Conservation (phyloP, 306 rosid genomes). For the Styphnolobium japonicum region DNA sequence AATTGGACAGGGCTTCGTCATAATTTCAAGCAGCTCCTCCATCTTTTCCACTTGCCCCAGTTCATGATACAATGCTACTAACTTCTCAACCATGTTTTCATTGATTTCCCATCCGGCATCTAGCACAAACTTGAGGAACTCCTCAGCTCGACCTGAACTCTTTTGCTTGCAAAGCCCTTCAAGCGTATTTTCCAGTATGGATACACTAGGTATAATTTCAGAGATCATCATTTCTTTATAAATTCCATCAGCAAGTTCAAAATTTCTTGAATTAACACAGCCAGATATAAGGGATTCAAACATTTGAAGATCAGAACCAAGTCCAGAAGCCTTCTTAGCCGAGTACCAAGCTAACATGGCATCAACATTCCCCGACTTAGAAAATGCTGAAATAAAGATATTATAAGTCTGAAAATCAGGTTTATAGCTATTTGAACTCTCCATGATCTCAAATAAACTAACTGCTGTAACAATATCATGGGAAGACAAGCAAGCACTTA, state of each 20-base stretch:
- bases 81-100: conserved; percentile 39
- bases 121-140: conserved; percentile 39
- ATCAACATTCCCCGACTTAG: conserved; percentile 42
- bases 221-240: conserved; percentile 47
- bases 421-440: conserved; percentile 50
- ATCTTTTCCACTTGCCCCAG: conserved; percentile 37
- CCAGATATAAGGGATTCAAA: conserved; percentile 54
- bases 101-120: conserved; percentile 42
- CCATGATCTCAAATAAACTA: conserved; percentile 68
- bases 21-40: conserved; percentile 46
- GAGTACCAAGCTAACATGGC: conserved; percentile 65
- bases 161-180: conserved; percentile 53
- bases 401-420: conserved; percentile 51
- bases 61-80: conserved; percentile 41
- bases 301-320: conserved; percentile 39
- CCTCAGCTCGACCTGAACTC: conserved; percentile 30
- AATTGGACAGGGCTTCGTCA: conserved; percentile 1
- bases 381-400: conserved; percentile 48
- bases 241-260: conserved; percentile 38
- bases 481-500: conserved; percentile 57
- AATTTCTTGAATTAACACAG: conserved; percentile 43
- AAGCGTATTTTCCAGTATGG: conserved; percentile 49
- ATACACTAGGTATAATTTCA: conserved; percentile 43
- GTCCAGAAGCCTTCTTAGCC: conserved; percentile 50
- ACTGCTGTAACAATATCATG: conserved; percentile 44